Evolutionary conservation across 2,329 filamentous ascomycete species (phyloP).

Genomic region (Dryadomyces quercus-mongolicae): DNA sequence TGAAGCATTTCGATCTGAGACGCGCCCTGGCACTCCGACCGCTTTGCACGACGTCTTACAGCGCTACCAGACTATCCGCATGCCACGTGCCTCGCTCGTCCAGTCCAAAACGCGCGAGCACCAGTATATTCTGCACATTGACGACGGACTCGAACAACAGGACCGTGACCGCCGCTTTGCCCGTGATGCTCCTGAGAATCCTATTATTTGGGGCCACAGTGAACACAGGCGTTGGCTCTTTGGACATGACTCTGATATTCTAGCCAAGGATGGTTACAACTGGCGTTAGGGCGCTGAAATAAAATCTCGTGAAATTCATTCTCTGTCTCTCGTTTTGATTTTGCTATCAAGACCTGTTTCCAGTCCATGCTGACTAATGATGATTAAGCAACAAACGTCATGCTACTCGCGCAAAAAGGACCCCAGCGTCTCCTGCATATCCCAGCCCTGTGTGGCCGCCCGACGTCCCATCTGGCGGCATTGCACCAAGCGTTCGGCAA

Average conservation of each 20-base stretch:
- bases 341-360: no score
- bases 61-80: constrained; percentile 11
- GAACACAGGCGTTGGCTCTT: constrained; percentile 24
- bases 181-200: constrained; percentile 10
- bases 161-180: constrained; percentile 11
- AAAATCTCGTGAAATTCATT: no score
- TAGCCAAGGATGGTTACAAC: background rate
- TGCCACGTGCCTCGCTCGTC: constrained; percentile 11
- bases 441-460: background rate
- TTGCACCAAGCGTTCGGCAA: constrained; percentile 1
- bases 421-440: background rate
- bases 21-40: background rate
- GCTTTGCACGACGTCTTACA: constrained; percentile 1
- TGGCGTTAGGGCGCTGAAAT: background rate
- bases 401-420: background rate
- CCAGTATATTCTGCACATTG: constrained; percentile 15
- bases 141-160: constrained; percentile 13
- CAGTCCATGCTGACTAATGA: no score
- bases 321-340: no score
- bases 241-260: constrained; percentile 13
- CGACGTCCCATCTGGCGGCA: constrained; percentile 1
- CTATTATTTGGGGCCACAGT: constrained; percentile 14
- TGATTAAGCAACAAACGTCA: background rate
- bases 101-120: constrained; percentile 13
- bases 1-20: no score